These are phyloP conservation scores for Phytophthora ohioensis DNA, from an alignment of 352 stramenopile species.

Conservation along the genomic window DNA sequence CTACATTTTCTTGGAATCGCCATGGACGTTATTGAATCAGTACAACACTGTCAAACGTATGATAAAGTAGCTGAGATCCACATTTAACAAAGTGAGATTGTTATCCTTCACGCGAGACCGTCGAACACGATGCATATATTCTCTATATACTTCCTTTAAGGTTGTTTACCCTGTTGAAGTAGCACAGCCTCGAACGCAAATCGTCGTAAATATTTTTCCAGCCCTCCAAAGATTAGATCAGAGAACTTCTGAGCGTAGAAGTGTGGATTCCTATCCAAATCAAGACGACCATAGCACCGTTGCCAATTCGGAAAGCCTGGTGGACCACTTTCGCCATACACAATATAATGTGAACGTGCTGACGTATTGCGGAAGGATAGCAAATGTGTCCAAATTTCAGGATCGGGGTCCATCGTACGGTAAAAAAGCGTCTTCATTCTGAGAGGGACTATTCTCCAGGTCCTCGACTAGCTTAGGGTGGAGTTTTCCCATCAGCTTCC, in stretches of 20 bases:
- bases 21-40: conserved; percentile 7
- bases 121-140: neutral
- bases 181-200: conserved; percentile 33
- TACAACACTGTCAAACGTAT: conserved; percentile 9
- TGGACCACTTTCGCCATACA: neutral
- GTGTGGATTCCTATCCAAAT: conserved; percentile 23
- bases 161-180: neutral
- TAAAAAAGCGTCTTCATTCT: neutral
- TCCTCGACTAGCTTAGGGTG: conserved; percentile 25
- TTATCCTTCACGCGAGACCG: neutral
- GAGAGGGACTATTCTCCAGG: neutral
- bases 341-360: conserved; percentile 1
- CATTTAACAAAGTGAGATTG: neutral
- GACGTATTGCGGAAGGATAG: conserved; percentile 34
- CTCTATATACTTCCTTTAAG: neutral
- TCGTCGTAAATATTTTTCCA: conserved; percentile 36
- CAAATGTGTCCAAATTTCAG: conserved; percentile 44
- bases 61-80: neutral
- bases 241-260: conserved; percentile 35
- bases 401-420: conserved; percentile 12
- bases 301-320: neutral
- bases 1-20: conserved; percentile 1
- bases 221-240: conserved; percentile 22
- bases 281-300: conserved; percentile 49
- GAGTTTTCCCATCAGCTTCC: conserved; percentile 53